A percentile compares a stretch with the other conserved stretches of the same genome.
Conservation (phyloP, 441 rosid species). For the California macrophylla region DNA sequence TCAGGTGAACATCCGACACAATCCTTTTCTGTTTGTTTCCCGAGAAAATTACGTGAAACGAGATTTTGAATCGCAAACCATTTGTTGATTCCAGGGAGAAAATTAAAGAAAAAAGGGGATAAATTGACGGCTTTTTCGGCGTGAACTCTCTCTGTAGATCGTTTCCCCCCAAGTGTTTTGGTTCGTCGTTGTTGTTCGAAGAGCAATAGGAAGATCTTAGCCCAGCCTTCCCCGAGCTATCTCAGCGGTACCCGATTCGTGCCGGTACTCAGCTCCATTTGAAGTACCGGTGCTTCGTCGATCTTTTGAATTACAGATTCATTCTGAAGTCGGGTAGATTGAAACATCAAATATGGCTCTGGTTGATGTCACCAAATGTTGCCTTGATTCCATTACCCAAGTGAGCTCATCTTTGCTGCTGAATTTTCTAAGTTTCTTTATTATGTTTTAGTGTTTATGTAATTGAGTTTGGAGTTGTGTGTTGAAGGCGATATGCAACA, state of each 20-base stretch:
- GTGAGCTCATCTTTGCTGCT: conserved; percentile 29
- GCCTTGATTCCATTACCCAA: conserved; percentile 67
- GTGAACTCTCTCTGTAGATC: not conserved
- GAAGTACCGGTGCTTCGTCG: not conserved
- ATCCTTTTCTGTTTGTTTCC: not conserved
- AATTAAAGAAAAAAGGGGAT: not conserved
- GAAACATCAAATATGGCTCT: conserved; percentile 38
- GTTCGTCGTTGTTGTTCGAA: not conserved
- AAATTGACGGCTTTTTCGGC: not conserved
- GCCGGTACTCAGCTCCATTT: not conserved
- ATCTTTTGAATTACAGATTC: not conserved
- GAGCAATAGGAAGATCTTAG: not conserved
- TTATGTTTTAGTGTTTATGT: not conserved
- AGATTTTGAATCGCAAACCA: not conserved
- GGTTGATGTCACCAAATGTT: conserved; percentile 60
- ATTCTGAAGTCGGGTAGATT: conserved; percentile 1
- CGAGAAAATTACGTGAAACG: not conserved
- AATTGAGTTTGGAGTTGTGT: conserved; percentile 2
- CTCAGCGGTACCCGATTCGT: not conserved
- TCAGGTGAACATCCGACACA: not conserved
- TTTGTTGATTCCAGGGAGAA: not conserved
- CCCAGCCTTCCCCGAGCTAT: not conserved
- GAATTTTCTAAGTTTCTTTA: not conserved
- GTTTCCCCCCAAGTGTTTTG: not conserved
- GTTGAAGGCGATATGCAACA: conserved; percentile 1